Evolutionary conservation across 768 basidiomycete species (phyloP).

Genomic region (Hygrophorus russula): DNA sequence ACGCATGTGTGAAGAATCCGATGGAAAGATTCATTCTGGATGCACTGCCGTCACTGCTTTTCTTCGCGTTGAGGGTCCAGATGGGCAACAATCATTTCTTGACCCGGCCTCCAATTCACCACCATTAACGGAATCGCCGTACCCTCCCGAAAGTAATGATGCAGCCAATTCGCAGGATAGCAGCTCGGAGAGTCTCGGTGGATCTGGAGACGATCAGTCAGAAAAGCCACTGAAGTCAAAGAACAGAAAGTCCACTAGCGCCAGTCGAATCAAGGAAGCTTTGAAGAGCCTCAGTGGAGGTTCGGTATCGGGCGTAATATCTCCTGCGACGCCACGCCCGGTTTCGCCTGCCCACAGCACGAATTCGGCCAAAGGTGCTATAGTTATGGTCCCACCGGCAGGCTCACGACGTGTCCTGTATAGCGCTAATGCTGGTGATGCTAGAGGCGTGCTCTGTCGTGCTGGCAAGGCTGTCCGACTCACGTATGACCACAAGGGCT

Average conservation of each 20-base stretch:
- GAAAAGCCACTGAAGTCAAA: conserved; percentile 21
- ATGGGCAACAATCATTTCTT: conserved; percentile 60
- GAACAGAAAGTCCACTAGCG: conserved; percentile 32
- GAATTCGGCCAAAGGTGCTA: conserved; percentile 16
- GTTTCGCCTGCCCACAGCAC: conserved; percentile 20
- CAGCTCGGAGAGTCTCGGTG: conserved; percentile 31
- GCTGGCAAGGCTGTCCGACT: conserved; percentile 83
- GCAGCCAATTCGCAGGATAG: conserved; percentile 29
- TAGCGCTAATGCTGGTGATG: conserved; percentile 95
- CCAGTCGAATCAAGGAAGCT: conserved; percentile 44
- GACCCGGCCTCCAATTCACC: conserved; percentile 11
- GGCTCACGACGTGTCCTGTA: conserved; percentile 72
- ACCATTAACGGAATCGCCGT: conserved; percentile 13
- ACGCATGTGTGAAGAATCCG: conserved; percentile 72
- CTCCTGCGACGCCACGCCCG: conserved; percentile 23
- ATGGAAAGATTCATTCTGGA: conserved; percentile 90
- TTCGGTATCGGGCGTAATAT: conserved; percentile 18
- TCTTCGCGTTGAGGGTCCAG: conserved; percentile 77
- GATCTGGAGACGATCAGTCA: conserved; percentile 21
- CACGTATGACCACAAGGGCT: conserved; percentile 98
- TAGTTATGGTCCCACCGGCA: conserved; percentile 32
- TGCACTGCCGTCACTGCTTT: conserved; percentile 97
- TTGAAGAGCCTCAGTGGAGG: conserved; percentile 38
- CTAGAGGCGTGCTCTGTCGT: conserved; percentile 86
- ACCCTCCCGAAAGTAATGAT: conserved; percentile 3